Base-by-base conservation (phyloP, 352 stramenopile species). In the Pythium coloratum region DNA sequence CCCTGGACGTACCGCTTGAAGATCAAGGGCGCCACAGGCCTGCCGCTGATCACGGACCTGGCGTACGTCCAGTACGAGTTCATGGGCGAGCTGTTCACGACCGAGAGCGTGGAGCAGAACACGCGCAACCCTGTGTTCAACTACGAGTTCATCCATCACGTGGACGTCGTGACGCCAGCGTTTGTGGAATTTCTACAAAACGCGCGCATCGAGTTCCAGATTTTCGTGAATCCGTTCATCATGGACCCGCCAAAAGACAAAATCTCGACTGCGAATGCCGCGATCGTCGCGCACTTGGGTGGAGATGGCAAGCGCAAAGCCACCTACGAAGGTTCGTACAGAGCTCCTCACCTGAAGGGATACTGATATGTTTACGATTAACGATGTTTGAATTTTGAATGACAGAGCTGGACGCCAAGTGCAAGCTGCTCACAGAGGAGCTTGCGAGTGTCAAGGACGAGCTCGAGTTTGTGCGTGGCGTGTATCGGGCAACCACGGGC, bases 51-150 rank as follows among this genome's bases (percentile, higher is more conserved):
- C 57, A 96, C 91, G 2, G 86, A 95, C 63, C 70, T 95, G 51
- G 92, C 89, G 0, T 98, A 98, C 73, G 94, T 92, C 8, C 87
- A 97, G 75, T 98, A 98, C 71, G 89, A 97, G 60, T 98, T 98
- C 49, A 75, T 97, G 4, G 93, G 90, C 12, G 89, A 98, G 67
- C 84, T 92, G 9, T 98, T 96, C 69, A 97, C 86, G 51, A 97
- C 92, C 10, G 92, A 97, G 59, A 94, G 82, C 58, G 89, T 97
- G 18, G 88, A 97, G 71, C 88, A 95, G 51, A 88, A 92, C 55
- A 95, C 89, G 28, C 76, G 86, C 18, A 97, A 88, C 38, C 83
- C 92, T 1, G 82, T 89, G 34, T 96, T 98, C 62, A 94, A 96
- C 66, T 98, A 98, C 75, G 77, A 90, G 55, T 88, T 78, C 34